Percentiles rank a stretch among this genome's conserved stretches.
Evolutionary conservation across 352 stramenopile genomes (phyloP).

Genomic region (Globisporangium carolinianum): DNA sequence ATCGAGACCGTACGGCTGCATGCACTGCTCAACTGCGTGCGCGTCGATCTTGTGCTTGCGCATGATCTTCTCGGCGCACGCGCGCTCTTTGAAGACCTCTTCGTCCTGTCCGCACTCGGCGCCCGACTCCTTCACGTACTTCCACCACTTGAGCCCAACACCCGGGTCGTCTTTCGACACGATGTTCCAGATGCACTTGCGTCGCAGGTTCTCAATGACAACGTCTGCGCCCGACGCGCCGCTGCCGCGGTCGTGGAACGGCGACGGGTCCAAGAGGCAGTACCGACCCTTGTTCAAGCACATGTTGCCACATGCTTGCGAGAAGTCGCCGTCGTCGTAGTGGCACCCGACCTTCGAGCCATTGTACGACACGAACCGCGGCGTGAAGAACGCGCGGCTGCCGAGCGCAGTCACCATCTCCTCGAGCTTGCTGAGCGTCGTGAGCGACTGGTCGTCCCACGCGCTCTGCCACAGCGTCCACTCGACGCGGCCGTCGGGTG

Average conservation of each 20-base stretch:
- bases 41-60: slow-evolving; percentile 82
- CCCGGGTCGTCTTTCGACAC: slow-evolving; percentile 68
- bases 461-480: slow-evolving; percentile 96
- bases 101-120: slow-evolving; percentile 81
- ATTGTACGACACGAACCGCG: slow-evolving; percentile 96
- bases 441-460: slow-evolving; percentile 83
- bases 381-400: slow-evolving; percentile 92
- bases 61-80: slow-evolving; percentile 89
- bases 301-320: slow-evolving; percentile 92
- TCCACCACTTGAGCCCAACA: slow-evolving; percentile 91
- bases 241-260: slow-evolving; percentile 90
- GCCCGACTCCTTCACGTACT: slow-evolving; percentile 92
- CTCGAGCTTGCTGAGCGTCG: slow-evolving; percentile 78
- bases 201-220: slow-evolving; percentile 89
- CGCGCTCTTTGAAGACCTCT: slow-evolving; percentile 79
- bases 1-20: slow-evolving; percentile 87
- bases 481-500: slow-evolving; percentile 92
- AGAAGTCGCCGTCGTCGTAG: slow-evolving; percentile 39
- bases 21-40: slow-evolving; percentile 89
- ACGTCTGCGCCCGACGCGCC: slow-evolving; percentile 94
- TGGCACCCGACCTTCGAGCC: slow-evolving; percentile 90
- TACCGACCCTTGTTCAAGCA: slow-evolving; percentile 97
- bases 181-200: slow-evolving; percentile 94
- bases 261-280: slow-evolving; percentile 91
- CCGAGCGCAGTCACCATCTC: slow-evolving; percentile 82